A percentile compares a stretch with the other conserved stretches of the same genome.
Conservation (phyloP, 2,329 filamentous ascomycete genomes). For the Hymenoscyphus infarciens region DNA sequence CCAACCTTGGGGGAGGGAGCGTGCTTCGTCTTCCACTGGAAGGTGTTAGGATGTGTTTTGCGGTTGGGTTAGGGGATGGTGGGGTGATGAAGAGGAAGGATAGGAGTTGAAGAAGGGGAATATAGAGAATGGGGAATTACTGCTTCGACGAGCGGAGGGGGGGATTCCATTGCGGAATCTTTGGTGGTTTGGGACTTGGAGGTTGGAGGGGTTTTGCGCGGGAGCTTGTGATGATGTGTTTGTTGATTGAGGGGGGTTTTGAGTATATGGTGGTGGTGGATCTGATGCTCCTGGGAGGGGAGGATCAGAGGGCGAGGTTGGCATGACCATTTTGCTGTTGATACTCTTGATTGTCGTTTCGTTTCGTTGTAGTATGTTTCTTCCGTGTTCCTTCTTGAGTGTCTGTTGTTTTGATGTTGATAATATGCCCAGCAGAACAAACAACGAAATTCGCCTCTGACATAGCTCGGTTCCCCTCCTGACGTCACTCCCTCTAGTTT, state of each 20-base stretch:
- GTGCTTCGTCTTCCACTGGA: slow-evolving; percentile 53
- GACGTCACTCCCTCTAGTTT: neutral
- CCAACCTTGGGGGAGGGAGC: slow-evolving; percentile 54
- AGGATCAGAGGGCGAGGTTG: neutral
- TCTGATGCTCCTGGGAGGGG: slow-evolving; percentile 8
- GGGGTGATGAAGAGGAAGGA: neutral
- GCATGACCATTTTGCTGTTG: neutral
- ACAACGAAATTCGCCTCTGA: neutral
- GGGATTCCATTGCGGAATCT: slow-evolving; percentile 50
- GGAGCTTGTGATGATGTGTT: slow-evolving; percentile 17
- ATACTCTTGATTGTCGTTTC: neutral
- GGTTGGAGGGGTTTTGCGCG: slow-evolving; percentile 23
- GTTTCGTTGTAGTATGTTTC: neutral
- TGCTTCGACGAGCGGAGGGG: slow-evolving; percentile 42
- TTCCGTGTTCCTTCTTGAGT: neutral
- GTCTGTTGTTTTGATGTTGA: neutral
- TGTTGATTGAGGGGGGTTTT: neutral
- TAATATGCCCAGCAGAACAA: too few relatives aligned
- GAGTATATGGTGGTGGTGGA: slow-evolving; percentile 38
- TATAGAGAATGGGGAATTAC: too few relatives aligned
- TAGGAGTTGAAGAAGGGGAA: too few relatives aligned
- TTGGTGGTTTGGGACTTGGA: slow-evolving; percentile 28
- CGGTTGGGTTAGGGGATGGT: neutral
- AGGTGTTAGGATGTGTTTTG: neutral
- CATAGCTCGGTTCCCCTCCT: neutral